These are phyloP conservation scores for Mycena maculata DNA, from an alignment of 768 basidiomycete species.

Conservation along the genomic window DNA sequence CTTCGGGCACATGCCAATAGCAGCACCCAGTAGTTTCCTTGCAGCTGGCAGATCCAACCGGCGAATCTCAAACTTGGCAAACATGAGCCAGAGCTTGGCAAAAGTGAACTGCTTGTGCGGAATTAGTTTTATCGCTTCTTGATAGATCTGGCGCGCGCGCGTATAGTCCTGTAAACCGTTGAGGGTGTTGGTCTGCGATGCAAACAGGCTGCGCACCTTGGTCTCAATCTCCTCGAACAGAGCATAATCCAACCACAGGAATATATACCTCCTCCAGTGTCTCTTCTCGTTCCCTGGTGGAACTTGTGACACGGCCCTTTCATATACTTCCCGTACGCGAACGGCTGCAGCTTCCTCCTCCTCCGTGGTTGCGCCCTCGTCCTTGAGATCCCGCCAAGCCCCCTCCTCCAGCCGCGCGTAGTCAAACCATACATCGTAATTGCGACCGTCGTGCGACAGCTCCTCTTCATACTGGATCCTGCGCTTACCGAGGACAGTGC, in stretches of 20 bases:
- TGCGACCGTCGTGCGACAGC: constrained; percentile 87
- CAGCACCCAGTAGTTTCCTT: constrained; percentile 88
- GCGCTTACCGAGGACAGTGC: constrained; percentile 96
- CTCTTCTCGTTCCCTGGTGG: constrained; percentile 95
- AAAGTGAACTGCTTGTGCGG: constrained; percentile 99
- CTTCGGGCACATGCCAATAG: constrained; percentile 96
- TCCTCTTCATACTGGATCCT: constrained; percentile 99
- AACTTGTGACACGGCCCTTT: constrained; percentile 94
- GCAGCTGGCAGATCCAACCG: constrained; percentile 85
- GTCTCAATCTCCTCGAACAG: constrained; percentile 97
- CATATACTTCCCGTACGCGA: constrained; percentile 93
- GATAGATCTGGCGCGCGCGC: constrained; percentile 91
- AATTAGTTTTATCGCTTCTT: constrained; percentile 87
- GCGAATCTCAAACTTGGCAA: constrained; percentile 92
- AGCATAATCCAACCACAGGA: constrained; percentile 95
- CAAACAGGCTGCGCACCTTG: constrained; percentile 66
- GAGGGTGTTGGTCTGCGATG: background rate
- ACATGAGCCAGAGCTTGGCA: constrained; percentile 95
- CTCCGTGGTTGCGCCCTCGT: constrained; percentile 78
- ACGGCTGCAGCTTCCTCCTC: constrained; percentile 71
- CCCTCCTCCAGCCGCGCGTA: constrained; percentile 94
- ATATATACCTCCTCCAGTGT: constrained; percentile 91
- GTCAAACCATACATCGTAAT: constrained; percentile 99
- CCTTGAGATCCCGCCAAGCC: constrained; percentile 78
- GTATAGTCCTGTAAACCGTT: constrained; percentile 71